These are phyloP conservation scores for Pseudozyma sp. DNA, from an alignment of 1,284 basidiomycete species.

Conservation along the genomic window DNA sequence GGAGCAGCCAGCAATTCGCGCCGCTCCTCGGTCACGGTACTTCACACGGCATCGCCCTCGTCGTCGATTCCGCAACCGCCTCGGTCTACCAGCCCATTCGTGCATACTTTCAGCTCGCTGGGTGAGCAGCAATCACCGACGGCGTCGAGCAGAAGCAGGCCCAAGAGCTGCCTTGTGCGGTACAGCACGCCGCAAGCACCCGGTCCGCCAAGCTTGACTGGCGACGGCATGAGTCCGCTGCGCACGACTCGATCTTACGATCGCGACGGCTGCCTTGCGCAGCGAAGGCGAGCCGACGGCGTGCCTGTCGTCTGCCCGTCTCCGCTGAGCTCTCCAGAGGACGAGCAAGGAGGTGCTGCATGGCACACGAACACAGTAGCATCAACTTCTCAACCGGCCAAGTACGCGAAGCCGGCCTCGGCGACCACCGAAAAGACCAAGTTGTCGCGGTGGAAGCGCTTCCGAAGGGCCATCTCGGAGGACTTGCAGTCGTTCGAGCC, in stretches of 20 bases:
- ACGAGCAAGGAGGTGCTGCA: constrained; percentile 6
- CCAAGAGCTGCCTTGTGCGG: constrained; percentile 35
- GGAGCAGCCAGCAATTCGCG: constrained; percentile 12
- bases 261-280: constrained; percentile 14
- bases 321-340: constrained; percentile 22
- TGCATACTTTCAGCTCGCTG: constrained; percentile 16
- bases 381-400: not conserved
- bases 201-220: constrained; percentile 10
- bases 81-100: constrained; percentile 13
- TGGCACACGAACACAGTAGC: constrained; percentile 3
- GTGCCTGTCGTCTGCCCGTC: constrained; percentile 27
- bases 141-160: constrained; percentile 1
- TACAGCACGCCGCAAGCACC: constrained; percentile 41
- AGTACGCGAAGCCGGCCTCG: constrained; percentile 2
- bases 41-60: not conserved
- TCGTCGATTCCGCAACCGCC: constrained; percentile 1
- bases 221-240: constrained; percentile 25
- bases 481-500: constrained; percentile 10
- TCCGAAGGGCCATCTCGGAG: constrained; percentile 29
- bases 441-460: constrained; percentile 28
- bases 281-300: constrained; percentile 30
- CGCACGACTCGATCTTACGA: constrained; percentile 24
- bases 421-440: constrained; percentile 12
- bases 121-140: constrained; percentile 1
- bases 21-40: not conserved